These are phyloP conservation scores for Astrothelium subdiscretum DNA, from an alignment of 495 filamentous ascomycete species.

Conservation along the genomic window DNA sequence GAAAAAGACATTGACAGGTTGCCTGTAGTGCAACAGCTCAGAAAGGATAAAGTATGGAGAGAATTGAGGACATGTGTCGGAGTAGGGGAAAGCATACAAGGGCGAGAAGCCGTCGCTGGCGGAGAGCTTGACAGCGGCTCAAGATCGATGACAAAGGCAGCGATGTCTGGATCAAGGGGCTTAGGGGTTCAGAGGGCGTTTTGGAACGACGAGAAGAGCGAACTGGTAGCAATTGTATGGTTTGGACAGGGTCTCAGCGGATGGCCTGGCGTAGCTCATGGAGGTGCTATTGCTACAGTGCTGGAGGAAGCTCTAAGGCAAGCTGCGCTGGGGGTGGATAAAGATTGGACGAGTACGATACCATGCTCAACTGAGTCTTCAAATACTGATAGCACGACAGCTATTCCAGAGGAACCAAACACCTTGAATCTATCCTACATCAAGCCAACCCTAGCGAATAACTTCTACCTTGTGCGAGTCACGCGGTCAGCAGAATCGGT, in stretches of 20 bases:
- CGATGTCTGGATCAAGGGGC: constrained; percentile 18
- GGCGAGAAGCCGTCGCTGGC: not conserved
- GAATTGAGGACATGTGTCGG: constrained; percentile 8
- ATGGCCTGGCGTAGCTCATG: constrained; percentile 70
- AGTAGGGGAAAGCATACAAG: constrained; percentile 12
- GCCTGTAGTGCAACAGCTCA: constrained; percentile 22
- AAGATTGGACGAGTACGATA: not conserved
- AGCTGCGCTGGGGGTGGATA: not conserved
- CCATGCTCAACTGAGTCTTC: not conserved
- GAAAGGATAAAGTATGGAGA: constrained; percentile 8
- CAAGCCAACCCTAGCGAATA: constrained; percentile 41
- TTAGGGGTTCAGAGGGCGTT: constrained; percentile 31
- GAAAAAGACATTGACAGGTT: constrained; percentile 21
- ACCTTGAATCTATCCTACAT: constrained; percentile 54
- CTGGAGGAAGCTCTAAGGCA: constrained; percentile 45
- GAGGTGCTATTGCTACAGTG: constrained; percentile 59
- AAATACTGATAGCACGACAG: not conserved
- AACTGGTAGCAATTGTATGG: constrained; percentile 44
- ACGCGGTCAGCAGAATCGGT: constrained; percentile 19
- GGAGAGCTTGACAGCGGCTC: not conserved
- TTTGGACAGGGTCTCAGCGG: constrained; percentile 53
- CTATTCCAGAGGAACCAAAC: constrained; percentile 8
- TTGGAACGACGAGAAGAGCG: constrained; percentile 38
- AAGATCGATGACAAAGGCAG: constrained; percentile 7
- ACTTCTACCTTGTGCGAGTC: constrained; percentile 56